Conservation (phyloP, 1,139 yeast species). For the Pichia sp. region DNA sequence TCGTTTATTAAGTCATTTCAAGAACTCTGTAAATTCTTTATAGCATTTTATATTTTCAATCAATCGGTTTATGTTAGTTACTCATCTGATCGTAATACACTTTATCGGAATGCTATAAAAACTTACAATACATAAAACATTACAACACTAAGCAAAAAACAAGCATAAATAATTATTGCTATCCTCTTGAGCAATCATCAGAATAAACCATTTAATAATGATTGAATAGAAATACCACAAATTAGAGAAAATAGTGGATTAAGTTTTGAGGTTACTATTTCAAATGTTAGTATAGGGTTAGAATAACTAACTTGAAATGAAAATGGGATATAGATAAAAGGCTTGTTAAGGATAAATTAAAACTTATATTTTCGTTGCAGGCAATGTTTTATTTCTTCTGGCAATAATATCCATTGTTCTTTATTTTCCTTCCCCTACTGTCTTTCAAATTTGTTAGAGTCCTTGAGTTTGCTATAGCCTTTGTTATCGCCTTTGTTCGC, state of each 20-base stretch:
- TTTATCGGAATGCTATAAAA: not conserved
- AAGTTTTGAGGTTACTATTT: conserved; percentile 9
- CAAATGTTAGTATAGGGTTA: conserved; percentile 11
- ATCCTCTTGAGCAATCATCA: not conserved
- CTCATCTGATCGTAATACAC: not conserved
- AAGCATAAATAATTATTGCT: not conserved
- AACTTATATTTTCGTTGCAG: not conserved
- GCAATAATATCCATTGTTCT: not conserved
- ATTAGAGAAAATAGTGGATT: conserved; percentile 12
- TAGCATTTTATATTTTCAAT: not conserved
- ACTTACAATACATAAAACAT: not conserved
- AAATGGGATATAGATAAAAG: conserved; percentile 1
- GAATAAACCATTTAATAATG: conserved; percentile 11
- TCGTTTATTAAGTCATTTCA: conserved; percentile 36
- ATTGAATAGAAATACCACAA: conserved; percentile 10
- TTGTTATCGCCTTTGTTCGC: not conserved
- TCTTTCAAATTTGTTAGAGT: not conserved
- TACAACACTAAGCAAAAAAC: conserved; percentile 4
- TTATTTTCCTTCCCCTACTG: not conserved
- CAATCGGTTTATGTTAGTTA: not conserved
- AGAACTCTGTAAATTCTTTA: not conserved
- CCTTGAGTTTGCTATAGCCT: not conserved
- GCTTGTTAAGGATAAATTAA: not conserved
- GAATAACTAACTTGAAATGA: not conserved
- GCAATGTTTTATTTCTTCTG: not conserved